phyloP scores from a whole-genome alignment of 2,329 filamentous ascomycete genomes.

The Ophiosphaerella herpotricha region DNA sequence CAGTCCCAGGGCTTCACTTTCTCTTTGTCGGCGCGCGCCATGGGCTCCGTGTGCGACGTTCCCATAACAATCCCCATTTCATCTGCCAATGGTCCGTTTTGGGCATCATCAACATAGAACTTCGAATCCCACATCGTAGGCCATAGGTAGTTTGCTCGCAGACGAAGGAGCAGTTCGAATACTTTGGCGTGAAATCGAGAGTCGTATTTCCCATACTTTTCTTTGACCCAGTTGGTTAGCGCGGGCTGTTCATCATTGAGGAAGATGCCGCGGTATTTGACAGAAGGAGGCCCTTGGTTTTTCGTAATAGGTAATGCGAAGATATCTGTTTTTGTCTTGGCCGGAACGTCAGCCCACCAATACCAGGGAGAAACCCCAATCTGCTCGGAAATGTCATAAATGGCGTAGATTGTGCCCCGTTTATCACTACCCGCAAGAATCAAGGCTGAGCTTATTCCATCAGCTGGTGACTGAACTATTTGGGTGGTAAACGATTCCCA shows the following conservation, averaged over 20 bases:
- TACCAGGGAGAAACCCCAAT: constrained; percentile 73
- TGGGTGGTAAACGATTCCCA: constrained; percentile 71
- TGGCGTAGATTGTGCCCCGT: constrained; percentile 67
- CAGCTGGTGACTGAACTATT: constrained; percentile 60
- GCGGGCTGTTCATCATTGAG: constrained; percentile 69
- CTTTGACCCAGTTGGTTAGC: constrained; percentile 65
- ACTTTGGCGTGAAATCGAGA: constrained; percentile 68
- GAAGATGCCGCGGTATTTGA: constrained; percentile 69
- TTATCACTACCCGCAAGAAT: constrained; percentile 69
- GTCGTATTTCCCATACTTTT: constrained; percentile 56
- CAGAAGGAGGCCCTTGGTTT: constrained; percentile 57
- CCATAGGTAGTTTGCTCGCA: constrained; percentile 75
- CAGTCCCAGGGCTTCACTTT: constrained; percentile 34
- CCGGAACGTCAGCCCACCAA: constrained; percentile 67
- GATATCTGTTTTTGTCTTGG: constrained; percentile 56
- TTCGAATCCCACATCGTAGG: constrained; percentile 70
- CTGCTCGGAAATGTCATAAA: constrained; percentile 71
- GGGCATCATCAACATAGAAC: constrained; percentile 70
- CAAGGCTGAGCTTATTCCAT: constrained; percentile 60
- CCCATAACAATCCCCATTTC: constrained; percentile 73
- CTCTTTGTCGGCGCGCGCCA: constrained; percentile 60
- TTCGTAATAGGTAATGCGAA: constrained; percentile 51
- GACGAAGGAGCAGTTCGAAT: constrained; percentile 70
- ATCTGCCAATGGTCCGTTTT: constrained; percentile 69
- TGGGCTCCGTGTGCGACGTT: constrained; percentile 71